phyloP scores from a whole-genome alignment of 805 yeast species.

The Tetrapisispora pingtungensis region DNA sequence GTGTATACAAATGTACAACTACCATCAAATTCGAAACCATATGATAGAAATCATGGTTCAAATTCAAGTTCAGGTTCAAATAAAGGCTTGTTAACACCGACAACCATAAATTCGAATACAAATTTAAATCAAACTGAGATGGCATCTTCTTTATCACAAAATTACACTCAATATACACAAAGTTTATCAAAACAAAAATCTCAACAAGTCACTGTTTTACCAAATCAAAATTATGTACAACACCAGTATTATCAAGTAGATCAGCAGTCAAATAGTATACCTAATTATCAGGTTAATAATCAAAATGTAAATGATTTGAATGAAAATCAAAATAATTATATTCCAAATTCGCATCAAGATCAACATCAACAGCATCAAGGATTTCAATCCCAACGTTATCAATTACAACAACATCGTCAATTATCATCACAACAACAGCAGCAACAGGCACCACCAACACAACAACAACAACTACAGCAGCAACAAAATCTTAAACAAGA shows the following conservation, averaged over 20 bases:
- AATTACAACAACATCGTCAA: background rate
- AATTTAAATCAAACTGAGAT: background rate
- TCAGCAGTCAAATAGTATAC: background rate
- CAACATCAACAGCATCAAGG: background rate
- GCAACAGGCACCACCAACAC: background rate
- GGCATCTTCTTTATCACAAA: background rate
- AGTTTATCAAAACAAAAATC: background rate
- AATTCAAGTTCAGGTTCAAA: no score
- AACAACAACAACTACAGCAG: no score
- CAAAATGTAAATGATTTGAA: background rate
- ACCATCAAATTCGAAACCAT: background rate
- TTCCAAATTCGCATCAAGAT: background rate
- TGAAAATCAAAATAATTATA: background rate
- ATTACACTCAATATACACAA: background rate
- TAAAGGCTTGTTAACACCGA: background rate
- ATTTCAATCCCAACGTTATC: background rate
- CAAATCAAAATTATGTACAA: slow-evolving; percentile 2
- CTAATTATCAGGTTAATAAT: background rate
- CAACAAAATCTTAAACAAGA: no score
- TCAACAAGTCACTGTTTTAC: slow-evolving; percentile 1
- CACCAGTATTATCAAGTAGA: background rate
- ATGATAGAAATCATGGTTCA: no score
- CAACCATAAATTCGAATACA: background rate
- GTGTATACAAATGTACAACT: background rate
- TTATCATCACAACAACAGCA: background rate